Base-by-base conservation (phyloP, 1,284 basidiomycete species). In the Taiwanofungus camphoratus region DNA sequence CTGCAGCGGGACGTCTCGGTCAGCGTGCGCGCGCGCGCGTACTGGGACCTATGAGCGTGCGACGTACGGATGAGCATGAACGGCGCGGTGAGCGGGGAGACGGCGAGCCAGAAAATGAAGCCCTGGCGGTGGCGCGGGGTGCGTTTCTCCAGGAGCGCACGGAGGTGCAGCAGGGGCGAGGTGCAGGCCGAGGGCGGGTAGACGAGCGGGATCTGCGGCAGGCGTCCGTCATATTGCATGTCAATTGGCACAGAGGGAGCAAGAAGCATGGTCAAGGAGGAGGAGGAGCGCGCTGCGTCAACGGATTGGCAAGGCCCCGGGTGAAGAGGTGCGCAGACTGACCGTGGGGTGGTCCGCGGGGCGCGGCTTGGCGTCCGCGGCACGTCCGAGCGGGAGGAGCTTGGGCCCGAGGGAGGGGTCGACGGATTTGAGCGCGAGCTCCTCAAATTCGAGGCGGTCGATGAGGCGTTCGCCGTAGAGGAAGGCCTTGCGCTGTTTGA, bases 361-460 rank as follows among this genome's bases (percentile, higher is more conserved):
- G 12, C 51, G n/a, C 0, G 39, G 31, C 21, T 48, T 47, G 4
- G 50, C 36, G 24, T 53, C 45, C 12, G 51, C 47, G 1, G 46
- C 41, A 23, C 50, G 49, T 12, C 56, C 49, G 38, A 57, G 45
- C 26, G 49, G 41, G 4, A 58, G 52, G 37, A 67, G 48, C 32
- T 56, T 61, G 7, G 82, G 82, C 0, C 77, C 81, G 32, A 84
- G 54, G 4, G 81, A 77, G 15, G 82, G 77, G 54, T 88, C 81
- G 33, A 88, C 65, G 24, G 73, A 71, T 57, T 83, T 82, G 50
- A 88, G 66, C 12, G 78, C 77, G 34, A 83, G 69, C 58, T 88
- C 85, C 59, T 88, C 86, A 51, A 87, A 88, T 40, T 87, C 86
- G 46, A 87, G 68, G 18, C 74, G 70, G 58, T 87, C 81, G 20